Percentiles rank a stretch among this genome's conserved stretches.
These are phyloP conservation scores for Penicillium decumbens DNA, from an alignment of 2,329 filamentous ascomycete genomes.

Conservation along the genomic window DNA sequence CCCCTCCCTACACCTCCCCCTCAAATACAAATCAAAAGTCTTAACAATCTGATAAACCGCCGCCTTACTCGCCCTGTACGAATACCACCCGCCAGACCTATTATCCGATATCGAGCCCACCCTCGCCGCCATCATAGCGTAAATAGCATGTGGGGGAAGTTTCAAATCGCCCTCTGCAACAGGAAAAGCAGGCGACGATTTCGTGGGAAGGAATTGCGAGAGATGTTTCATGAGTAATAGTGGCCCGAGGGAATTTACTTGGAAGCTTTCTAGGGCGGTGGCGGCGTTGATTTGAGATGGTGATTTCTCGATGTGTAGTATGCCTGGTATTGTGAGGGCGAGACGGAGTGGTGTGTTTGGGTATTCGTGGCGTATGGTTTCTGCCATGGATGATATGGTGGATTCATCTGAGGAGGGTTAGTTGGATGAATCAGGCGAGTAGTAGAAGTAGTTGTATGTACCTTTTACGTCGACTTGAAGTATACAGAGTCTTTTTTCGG, in stretches of 20 bases:
- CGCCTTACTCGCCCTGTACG: conserved; percentile 71
- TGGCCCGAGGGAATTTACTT: conserved; percentile 68
- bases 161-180: conserved; percentile 21
- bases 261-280: conserved; percentile 63
- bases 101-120: conserved; percentile 74
- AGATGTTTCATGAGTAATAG: conserved; percentile 76
- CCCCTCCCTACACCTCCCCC: conserved; percentile 53
- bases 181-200: conserved; percentile 42
- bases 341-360: conserved; percentile 60
- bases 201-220: conserved; percentile 61
- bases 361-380: conserved; percentile 52
- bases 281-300: conserved; percentile 60
- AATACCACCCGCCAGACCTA: conserved; percentile 72
- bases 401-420: conserved; percentile 51
- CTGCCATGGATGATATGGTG: conserved; percentile 55
- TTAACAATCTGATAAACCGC: conserved; percentile 67
- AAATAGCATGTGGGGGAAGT: conserved; percentile 56
- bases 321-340: conserved; percentile 64
- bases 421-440: background rate
- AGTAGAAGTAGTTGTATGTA: conserved; percentile 27
- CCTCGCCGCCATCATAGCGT: conserved; percentile 71
- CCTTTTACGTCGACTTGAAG: conserved; percentile 55
- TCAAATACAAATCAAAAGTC: conserved; percentile 65
- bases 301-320: conserved; percentile 69
- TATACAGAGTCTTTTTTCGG: conserved; percentile 48